Conservation (phyloP, 352 stramenopile genomes). For the Pythium guiyangense region DNA sequence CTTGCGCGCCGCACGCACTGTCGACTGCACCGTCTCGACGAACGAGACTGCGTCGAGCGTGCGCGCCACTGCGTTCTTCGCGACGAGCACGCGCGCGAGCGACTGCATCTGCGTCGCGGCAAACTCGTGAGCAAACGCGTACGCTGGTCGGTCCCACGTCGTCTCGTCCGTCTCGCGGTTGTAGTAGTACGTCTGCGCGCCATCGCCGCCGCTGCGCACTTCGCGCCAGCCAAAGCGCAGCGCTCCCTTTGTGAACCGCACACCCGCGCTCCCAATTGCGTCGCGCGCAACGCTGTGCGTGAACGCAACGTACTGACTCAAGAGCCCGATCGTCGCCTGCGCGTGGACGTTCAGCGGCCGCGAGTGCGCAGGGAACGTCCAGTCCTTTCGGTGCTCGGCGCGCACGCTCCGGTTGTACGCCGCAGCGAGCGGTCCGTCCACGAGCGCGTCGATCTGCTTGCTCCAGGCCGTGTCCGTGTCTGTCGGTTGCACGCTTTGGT, state of each 20-base stretch:
- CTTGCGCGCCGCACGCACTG: slow-evolving; percentile 6
- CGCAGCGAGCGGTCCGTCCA: slow-evolving; percentile 14
- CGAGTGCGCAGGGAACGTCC: slow-evolving; percentile 41
- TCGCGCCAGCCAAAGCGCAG: slow-evolving; percentile 71
- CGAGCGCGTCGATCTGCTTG: slow-evolving; percentile 8
- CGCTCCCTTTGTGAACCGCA: slow-evolving; percentile 46
- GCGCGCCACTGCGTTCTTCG: slow-evolving; percentile 18
- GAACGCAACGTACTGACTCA: slow-evolving; percentile 31
- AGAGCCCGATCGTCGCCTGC: slow-evolving; percentile 33
- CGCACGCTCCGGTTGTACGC: slow-evolving; percentile 56
- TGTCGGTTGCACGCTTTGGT: not conserved
- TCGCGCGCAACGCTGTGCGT: slow-evolving; percentile 19
- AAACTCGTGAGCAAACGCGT: slow-evolving; percentile 64
- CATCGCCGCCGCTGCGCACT: slow-evolving; percentile 8
- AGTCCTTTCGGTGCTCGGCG: slow-evolving; percentile 40
- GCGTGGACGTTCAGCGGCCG: slow-evolving; percentile 51
- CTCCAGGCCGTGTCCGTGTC: slow-evolving; percentile 5
- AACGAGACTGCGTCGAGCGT: slow-evolving; percentile 40
- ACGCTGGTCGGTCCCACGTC: slow-evolving; percentile 55
- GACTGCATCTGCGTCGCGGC: slow-evolving; percentile 63
- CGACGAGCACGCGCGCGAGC: slow-evolving; percentile 43
- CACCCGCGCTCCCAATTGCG: slow-evolving; percentile 8
- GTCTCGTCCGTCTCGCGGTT: slow-evolving; percentile 34
- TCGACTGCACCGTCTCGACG: slow-evolving; percentile 28
- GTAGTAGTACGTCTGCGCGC: slow-evolving; percentile 37